Conservation (phyloP, 768 basidiomycete species). For the Russula ochroleuca region DNA sequence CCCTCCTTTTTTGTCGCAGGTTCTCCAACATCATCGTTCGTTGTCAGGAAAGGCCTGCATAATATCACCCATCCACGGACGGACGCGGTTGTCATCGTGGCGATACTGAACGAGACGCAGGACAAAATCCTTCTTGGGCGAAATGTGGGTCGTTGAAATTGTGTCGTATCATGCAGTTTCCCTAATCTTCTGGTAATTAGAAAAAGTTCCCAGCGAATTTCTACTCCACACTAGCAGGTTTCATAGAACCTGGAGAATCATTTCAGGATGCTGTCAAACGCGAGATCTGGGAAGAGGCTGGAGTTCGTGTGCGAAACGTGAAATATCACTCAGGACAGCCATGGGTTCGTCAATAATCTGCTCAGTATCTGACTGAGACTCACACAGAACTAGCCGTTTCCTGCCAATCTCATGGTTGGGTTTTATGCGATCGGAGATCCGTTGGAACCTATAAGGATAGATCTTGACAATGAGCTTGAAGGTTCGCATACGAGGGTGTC, state of each 20-base stretch:
- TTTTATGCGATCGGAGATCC: constrained; percentile 79
- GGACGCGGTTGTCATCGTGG: constrained; percentile 89
- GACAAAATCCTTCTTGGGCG: constrained; percentile 86
- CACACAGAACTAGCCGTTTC: constrained; percentile 62
- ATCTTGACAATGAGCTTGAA: constrained; percentile 94
- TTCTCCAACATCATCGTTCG: constrained; percentile 18
- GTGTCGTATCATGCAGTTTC: not conserved
- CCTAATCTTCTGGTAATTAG: constrained; percentile 34
- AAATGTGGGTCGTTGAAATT: constrained; percentile 49
- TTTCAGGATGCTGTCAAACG: constrained; percentile 91
- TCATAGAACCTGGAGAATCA: constrained; percentile 90
- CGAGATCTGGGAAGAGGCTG: constrained; percentile 96
- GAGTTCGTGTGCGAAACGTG: constrained; percentile 79
- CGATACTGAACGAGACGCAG: constrained; percentile 70
- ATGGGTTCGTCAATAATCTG: constrained; percentile 53
- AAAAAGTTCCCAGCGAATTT: constrained; percentile 63
- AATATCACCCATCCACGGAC: constrained; percentile 83
- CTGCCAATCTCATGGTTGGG: constrained; percentile 86
- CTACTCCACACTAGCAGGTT: constrained; percentile 91
- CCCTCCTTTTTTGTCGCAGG: constrained; percentile 4
- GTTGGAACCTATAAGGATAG: constrained; percentile 66
- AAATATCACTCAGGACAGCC: constrained; percentile 84
- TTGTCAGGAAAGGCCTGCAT: constrained; percentile 69
- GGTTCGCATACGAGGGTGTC: constrained; percentile 41
- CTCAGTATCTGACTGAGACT: not conserved